Evolutionary conservation across 495 filamentous ascomycete genomes (phyloP).

Genomic region (Aspergillus bridgeri): DNA sequence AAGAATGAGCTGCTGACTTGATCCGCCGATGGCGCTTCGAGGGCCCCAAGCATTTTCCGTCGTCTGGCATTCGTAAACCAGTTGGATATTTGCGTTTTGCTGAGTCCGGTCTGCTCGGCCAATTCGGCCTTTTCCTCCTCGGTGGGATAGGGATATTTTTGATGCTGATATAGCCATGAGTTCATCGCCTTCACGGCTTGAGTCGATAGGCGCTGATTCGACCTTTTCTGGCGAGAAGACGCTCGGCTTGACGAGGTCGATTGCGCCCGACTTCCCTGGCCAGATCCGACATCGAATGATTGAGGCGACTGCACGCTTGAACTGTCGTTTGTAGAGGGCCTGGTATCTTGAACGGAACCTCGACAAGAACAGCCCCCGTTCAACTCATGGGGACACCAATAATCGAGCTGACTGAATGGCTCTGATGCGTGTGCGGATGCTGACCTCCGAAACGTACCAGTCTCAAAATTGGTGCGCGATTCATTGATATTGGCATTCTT

Average conservation of each 20-base stretch:
- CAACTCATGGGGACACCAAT: not conserved
- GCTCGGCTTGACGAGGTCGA: not conserved
- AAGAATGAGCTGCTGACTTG: slow-evolving; percentile 8
- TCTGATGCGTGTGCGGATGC: not conserved
- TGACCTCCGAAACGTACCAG: not conserved
- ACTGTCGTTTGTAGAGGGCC: not conserved
- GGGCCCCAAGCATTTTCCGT: slow-evolving; percentile 6
- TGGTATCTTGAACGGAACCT: not conserved
- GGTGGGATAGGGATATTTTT: slow-evolving; percentile 33
- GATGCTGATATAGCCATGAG: slow-evolving; percentile 23
- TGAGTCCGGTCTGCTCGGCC: slow-evolving; percentile 16
- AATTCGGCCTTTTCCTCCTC: slow-evolving; percentile 17
- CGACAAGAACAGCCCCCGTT: not conserved
- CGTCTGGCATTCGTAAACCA: slow-evolving; percentile 30
- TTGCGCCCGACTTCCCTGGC: not conserved
- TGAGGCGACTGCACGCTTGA: not conserved
- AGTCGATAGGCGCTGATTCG: slow-evolving; percentile 6
- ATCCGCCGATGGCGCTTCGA: not conserved
- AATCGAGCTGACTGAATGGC: not conserved
- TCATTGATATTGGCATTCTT: not conserved
- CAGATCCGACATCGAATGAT: not conserved
- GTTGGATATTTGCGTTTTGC: slow-evolving; percentile 20
- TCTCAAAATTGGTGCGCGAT: not conserved
- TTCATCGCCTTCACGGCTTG: slow-evolving; percentile 13
- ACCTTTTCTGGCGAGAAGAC: not conserved